phyloP scores from a whole-genome alignment of 2,329 filamentous ascomycete genomes.

The Beauveria sp. region DNA sequence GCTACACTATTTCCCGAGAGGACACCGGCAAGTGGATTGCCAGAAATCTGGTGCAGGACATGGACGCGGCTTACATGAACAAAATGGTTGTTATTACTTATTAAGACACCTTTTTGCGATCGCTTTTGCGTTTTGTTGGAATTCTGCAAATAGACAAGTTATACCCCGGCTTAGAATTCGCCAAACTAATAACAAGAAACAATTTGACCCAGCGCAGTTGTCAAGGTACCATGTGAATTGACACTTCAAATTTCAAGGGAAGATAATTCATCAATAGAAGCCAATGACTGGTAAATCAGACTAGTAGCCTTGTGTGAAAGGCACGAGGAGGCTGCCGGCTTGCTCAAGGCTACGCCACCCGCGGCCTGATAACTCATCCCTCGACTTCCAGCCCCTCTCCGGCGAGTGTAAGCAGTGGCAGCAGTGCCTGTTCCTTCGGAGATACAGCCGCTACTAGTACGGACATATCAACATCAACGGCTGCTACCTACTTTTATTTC shows the following conservation, averaged over 20 bases:
- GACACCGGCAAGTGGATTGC: conserved; percentile 42
- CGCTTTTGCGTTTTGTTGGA: neutral
- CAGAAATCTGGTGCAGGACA: conserved; percentile 26
- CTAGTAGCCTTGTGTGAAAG: neutral
- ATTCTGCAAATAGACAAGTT: neutral
- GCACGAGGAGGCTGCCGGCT: neutral
- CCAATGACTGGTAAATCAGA: neutral
- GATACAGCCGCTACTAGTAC: too few species aligned
- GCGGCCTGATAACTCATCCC: too few species aligned
- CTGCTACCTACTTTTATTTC: too few species aligned
- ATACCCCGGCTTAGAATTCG: neutral
- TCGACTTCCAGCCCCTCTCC: too few species aligned
- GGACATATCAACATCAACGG: too few species aligned
- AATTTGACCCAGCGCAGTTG: too few species aligned
- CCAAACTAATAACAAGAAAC: neutral
- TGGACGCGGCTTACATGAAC: conserved; percentile 20
- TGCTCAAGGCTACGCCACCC: too few species aligned
- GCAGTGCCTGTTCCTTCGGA: too few species aligned
- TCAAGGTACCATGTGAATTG: too few species aligned
- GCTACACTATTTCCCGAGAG: conserved; percentile 39
- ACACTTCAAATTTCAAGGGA: too few species aligned
- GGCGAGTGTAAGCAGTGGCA: too few species aligned
- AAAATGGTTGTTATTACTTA: conserved; percentile 32
- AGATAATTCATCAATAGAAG: too few species aligned
- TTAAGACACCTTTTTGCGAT: conserved; percentile 9